phyloP scores from a whole-genome alignment of 164 flowering plant species.

The Paratinospora sagittata region DNA sequence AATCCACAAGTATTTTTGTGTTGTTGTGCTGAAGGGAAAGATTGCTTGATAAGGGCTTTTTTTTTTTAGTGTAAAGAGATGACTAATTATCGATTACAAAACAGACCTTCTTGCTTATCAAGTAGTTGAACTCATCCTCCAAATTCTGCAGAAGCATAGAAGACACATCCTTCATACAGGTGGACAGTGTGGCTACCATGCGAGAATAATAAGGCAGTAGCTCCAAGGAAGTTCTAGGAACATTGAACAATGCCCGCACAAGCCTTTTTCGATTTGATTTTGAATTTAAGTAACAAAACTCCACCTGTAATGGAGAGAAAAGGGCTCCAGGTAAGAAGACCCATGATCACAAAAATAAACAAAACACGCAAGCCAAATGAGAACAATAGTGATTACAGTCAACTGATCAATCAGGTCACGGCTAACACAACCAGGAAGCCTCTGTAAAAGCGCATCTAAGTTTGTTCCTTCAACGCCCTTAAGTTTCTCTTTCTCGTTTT shows the following conservation, averaged over 20 bases:
- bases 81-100: background rate
- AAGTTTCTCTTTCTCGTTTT: constrained; percentile 75
- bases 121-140: constrained; percentile 90
- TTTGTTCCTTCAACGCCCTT: constrained; percentile 79
- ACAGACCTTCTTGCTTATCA: constrained; percentile 81
- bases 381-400: constrained; percentile 50
- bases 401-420: constrained; percentile 95
- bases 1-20: background rate
- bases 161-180: constrained; percentile 94
- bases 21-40: background rate
- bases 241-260: constrained; percentile 87
- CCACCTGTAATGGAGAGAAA: constrained; percentile 53
- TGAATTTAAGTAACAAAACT: constrained; percentile 92
- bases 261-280: constrained; percentile 84
- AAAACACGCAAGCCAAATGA: constrained; percentile 4
- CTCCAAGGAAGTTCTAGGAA: constrained; percentile 92
- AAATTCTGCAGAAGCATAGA: constrained; percentile 68
- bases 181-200: constrained; percentile 93
- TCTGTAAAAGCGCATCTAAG: constrained; percentile 80
- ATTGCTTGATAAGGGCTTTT: too few relatives aligned
- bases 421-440: constrained; percentile 96
- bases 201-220: constrained; percentile 92
- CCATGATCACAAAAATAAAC: background rate
- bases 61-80: background rate
- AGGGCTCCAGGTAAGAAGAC: background rate